Conservation (phyloP, 2,329 filamentous ascomycete genomes). For the Scorias spongiosa region DNA sequence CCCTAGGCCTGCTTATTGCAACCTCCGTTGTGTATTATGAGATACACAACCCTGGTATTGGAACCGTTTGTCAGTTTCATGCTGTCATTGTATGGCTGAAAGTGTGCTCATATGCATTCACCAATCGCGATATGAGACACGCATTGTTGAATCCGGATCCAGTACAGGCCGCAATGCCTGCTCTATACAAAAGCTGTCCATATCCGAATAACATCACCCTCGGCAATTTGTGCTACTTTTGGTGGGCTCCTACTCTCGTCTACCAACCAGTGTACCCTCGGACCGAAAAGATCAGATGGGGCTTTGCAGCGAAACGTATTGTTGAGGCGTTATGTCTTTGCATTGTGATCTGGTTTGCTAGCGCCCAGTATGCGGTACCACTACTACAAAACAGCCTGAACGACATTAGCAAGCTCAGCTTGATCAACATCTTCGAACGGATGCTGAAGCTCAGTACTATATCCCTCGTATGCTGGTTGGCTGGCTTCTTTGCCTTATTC, state of each 20-base stretch:
- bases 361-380: conserved; percentile 85
- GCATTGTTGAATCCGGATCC: conserved; percentile 53
- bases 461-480: conserved; percentile 89
- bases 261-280: conserved; percentile 96
- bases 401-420: conserved; percentile 67
- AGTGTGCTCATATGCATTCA: conserved; percentile 88
- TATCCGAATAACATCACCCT: conserved; percentile 88
- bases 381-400: conserved; percentile 79
- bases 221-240: conserved; percentile 81
- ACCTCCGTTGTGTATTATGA: conserved; percentile 78
- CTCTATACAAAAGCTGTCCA: conserved; percentile 66
- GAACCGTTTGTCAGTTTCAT: conserved; percentile 78
- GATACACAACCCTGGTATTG: conserved; percentile 86
- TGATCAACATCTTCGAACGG: conserved; percentile 71
- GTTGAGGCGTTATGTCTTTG: conserved; percentile 62
- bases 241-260: conserved; percentile 91
- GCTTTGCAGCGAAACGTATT: conserved; percentile 71
- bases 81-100: conserved; percentile 95
- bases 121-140: conserved; percentile 86
- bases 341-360: conserved; percentile 89
- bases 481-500: conserved; percentile 92
- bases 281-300: conserved; percentile 65
- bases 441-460: conserved; percentile 93
- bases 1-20: conserved; percentile 63
- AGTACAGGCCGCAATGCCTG: conserved; percentile 57